phyloP scores from a whole-genome alignment of 495 filamentous ascomycete species.

The Parathielavia hyrcaniae region DNA sequence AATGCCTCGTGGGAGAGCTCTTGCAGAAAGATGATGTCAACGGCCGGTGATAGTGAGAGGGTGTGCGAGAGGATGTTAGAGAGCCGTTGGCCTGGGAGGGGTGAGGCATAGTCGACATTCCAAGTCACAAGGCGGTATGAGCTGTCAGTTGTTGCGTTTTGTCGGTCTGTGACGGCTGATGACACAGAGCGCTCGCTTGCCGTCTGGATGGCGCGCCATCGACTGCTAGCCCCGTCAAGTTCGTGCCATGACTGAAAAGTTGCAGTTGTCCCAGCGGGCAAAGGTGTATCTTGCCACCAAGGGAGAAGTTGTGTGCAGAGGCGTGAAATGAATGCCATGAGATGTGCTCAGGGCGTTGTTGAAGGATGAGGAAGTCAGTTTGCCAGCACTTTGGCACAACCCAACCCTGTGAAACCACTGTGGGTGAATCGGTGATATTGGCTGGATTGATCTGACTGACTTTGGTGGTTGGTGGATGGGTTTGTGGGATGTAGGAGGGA shows the following conservation, averaged over 20 bases:
- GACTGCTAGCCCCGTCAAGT: neutral
- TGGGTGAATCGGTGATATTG: no score
- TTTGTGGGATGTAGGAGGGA: no score
- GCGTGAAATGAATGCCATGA: conserved; percentile 1
- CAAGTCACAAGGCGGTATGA: conserved; percentile 2
- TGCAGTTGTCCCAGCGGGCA: neutral
- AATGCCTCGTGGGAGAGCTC: neutral
- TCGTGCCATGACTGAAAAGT: conserved; percentile 4
- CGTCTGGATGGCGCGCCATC: neutral
- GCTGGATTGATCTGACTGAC: no score
- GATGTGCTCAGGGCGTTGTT: no score
- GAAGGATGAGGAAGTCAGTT: no score
- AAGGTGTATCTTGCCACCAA: conserved; percentile 5
- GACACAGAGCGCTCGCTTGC: neutral
- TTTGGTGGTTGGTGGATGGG: no score
- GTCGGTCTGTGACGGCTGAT: neutral
- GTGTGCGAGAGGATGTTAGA: neutral
- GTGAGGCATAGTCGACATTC: conserved; percentile 5
- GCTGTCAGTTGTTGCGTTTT: neutral
- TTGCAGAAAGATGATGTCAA: conserved; percentile 4
- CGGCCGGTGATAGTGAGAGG: neutral
- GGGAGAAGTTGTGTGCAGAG: neutral
- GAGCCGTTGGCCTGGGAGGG: neutral
- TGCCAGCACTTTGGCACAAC: no score
- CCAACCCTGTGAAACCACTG: no score